Percentiles rank a stretch among this genome's conserved stretches.
Evolutionary conservation across 768 basidiomycete genomes (phyloP).

Genomic region (Leccinum disarticulatum): DNA sequence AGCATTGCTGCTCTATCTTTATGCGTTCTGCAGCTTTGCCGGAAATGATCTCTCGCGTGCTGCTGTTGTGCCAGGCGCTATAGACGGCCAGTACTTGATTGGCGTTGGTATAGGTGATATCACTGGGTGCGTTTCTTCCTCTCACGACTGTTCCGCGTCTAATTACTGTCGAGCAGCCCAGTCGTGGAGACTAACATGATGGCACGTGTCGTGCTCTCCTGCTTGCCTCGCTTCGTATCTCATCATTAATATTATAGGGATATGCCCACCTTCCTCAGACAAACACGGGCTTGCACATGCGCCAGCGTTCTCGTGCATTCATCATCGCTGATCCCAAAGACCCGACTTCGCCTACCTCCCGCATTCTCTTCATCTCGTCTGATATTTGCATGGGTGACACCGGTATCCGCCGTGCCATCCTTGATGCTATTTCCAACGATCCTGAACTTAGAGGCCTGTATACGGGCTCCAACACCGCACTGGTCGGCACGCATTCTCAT

Average conservation of each 20-base stretch:
- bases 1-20: slow-evolving; percentile 42
- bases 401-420: slow-evolving; percentile 68
- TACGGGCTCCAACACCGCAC: slow-evolving; percentile 68
- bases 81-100: slow-evolving; percentile 23
- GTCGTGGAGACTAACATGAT: slow-evolving; percentile 86
- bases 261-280: slow-evolving; percentile 66
- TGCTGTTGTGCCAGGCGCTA: slow-evolving; percentile 1
- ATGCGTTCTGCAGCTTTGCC: slow-evolving; percentile 40
- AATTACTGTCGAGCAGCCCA: slow-evolving; percentile 41
- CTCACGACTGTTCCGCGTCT: not conserved
- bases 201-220: slow-evolving; percentile 39
- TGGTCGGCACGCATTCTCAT: slow-evolving; percentile 75
- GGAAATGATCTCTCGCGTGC: slow-evolving; percentile 28
- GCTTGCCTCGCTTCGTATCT: not conserved
- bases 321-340: slow-evolving; percentile 55
- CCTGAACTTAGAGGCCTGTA: slow-evolving; percentile 61
- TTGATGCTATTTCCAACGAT: slow-evolving; percentile 49
- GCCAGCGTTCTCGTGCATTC: slow-evolving; percentile 74
- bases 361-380: slow-evolving; percentile 76
- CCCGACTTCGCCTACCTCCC: slow-evolving; percentile 44
- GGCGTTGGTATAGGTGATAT: slow-evolving; percentile 58
- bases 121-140: slow-evolving; percentile 52
- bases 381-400: slow-evolving; percentile 85
- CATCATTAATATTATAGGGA: slow-evolving; percentile 41
- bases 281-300: slow-evolving; percentile 76